These are phyloP conservation scores for Nicotiana benthamiana DNA, from an alignment of 257 asterid species.

Conservation along the genomic window DNA sequence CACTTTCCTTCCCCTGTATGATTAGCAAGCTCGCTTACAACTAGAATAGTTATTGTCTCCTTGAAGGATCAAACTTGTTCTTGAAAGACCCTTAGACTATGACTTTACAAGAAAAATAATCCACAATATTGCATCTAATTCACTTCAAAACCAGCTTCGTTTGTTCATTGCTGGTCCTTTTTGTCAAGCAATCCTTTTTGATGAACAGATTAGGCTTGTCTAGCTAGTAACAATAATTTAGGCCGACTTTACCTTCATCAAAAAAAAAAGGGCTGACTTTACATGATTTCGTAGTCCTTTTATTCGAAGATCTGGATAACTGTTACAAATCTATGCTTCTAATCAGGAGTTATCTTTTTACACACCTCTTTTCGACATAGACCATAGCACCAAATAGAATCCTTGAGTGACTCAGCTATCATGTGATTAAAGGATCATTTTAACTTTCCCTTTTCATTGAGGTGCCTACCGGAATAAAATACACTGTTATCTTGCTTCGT, in stretches of 20 bases:
- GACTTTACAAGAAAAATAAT: neutral
- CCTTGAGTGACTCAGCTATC: neutral
- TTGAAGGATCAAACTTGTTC: neutral
- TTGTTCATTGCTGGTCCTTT: neutral
- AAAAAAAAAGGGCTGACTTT: neutral
- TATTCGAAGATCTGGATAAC: neutral
- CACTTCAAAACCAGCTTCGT: neutral
- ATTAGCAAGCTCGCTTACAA: neutral
- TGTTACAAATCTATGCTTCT: neutral
- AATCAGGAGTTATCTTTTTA: neutral
- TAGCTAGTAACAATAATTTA: too few species aligned
- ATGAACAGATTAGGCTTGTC: too few species aligned
- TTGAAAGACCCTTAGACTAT: neutral
- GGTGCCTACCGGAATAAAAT: neutral
- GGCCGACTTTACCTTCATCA: too few species aligned
- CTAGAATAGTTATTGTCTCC: neutral
- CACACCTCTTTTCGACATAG: neutral
- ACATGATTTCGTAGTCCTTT: neutral
- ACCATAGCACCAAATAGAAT: neutral
- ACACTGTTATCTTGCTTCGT: neutral
- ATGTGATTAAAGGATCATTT: neutral
- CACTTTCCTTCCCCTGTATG: neutral
- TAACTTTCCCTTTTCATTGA: neutral
- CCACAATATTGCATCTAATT: neutral
- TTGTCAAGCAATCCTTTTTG: neutral